Percentiles rank a stretch among this genome's conserved stretches.
Evolutionary conservation across 176 grass and related monocot species (phyloP).

Genomic region (Aechmea fasciata): DNA sequence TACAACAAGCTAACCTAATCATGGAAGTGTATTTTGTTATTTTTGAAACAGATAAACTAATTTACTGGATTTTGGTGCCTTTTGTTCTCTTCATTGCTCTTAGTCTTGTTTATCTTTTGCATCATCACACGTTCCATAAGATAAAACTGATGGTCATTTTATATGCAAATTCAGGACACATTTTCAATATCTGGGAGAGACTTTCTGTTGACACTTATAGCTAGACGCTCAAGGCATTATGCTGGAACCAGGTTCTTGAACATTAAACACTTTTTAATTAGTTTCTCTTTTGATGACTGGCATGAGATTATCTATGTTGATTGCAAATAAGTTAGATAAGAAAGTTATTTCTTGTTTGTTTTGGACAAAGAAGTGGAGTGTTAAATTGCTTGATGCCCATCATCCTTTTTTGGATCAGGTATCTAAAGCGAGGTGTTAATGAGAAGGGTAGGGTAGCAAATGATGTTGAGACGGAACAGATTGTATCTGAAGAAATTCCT

Average conservation of each 20-base stretch:
- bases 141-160: neutral
- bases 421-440: constrained; percentile 91
- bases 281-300: constrained; percentile 4
- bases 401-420: constrained; percentile 44
- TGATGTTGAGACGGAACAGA: constrained; percentile 95
- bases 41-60: neutral
- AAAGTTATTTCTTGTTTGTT: neutral
- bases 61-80: neutral
- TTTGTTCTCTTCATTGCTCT: constrained; percentile 1
- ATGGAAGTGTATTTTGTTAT: neutral
- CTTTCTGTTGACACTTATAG: constrained; percentile 71
- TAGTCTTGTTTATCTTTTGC: constrained; percentile 17
- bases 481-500: constrained; percentile 54
- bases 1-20: neutral
- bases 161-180: constrained; percentile 57
- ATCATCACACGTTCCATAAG: constrained; percentile 11
- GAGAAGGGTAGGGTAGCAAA: constrained; percentile 86
- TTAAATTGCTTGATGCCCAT: neutral
- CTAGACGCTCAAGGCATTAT: constrained; percentile 83
- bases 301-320: neutral
- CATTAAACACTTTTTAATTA: constrained; percentile 11
- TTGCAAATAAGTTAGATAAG: neutral
- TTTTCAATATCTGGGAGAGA: constrained; percentile 64
- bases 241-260: constrained; percentile 77
- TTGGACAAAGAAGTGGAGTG: neutral